Conservation (phyloP, 202 grass and related monocot genomes). For the Zoysia matrella region DNA sequence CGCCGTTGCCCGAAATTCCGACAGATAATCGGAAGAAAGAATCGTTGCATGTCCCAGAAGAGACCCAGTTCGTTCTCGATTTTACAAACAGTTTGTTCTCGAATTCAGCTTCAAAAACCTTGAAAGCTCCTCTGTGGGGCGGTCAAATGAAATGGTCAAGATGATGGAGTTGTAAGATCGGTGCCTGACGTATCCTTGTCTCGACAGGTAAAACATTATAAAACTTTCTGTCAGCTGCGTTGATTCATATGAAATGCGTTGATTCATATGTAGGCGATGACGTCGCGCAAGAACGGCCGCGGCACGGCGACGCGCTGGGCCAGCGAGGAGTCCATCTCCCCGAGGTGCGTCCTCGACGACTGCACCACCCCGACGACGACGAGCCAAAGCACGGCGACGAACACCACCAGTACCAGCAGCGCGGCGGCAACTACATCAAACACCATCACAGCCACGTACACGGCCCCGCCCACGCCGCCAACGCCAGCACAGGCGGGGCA, state of each 20-base stretch:
- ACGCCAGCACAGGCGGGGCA: not conserved
- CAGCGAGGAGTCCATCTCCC: conserved; percentile 41
- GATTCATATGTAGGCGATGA: not conserved
- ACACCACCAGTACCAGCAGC: not conserved
- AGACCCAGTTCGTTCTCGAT: too few species aligned
- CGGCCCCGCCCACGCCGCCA: conserved; percentile 7
- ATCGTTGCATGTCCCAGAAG: too few species aligned
- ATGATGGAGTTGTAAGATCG: not conserved
- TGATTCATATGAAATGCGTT: not conserved
- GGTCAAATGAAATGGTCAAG: not conserved
- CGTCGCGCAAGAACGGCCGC: not conserved
- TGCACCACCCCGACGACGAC: not conserved
- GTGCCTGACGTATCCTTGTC: not conserved
- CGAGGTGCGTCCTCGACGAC: conserved; percentile 38
- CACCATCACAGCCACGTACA: not conserved
- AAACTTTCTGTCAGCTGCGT: too few species aligned
- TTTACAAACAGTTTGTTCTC: not conserved
- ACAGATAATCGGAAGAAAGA: not conserved
- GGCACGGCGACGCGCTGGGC: not conserved
- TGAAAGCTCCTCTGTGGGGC: not conserved
- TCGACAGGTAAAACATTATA: too few species aligned
- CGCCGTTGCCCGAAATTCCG: not conserved
- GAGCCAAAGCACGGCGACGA: not conserved
- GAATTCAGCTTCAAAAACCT: not conserved
- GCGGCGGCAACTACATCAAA: too few species aligned